phyloP scores from a whole-genome alignment of 2,329 filamentous ascomycete species.

The Xylariaceae sp. region DNA sequence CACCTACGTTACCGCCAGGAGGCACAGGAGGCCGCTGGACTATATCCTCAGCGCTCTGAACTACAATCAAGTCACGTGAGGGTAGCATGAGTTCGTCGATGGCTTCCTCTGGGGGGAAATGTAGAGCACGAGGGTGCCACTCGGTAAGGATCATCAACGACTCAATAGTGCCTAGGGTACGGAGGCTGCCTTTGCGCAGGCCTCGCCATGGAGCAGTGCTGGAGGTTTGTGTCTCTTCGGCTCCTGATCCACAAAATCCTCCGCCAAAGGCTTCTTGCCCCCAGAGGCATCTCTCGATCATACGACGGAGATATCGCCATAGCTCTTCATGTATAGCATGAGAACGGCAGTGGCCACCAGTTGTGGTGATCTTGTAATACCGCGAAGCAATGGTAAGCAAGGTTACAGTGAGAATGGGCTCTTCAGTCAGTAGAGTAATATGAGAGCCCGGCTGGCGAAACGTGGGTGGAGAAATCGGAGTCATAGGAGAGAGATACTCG shows the following conservation, averaged over 20 bases:
- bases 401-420: slow-evolving; percentile 88
- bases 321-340: slow-evolving; percentile 92
- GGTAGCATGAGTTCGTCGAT: slow-evolving; percentile 66
- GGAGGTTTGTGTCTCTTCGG: slow-evolving; percentile 58
- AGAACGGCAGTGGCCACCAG: slow-evolving; percentile 76
- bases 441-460: slow-evolving; percentile 81
- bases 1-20: slow-evolving; percentile 66
- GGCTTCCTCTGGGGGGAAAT: slow-evolving; percentile 82
- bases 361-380: slow-evolving; percentile 74
- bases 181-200: slow-evolving; percentile 71
- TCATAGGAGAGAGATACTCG: slow-evolving; percentile 82
- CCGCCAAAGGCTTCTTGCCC: slow-evolving; percentile 94
- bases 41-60: slow-evolving; percentile 40
- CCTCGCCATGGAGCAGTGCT: slow-evolving; percentile 68
- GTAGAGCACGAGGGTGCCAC: slow-evolving; percentile 91
- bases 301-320: slow-evolving; percentile 89
- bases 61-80: slow-evolving; percentile 47
- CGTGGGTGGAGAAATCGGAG: slow-evolving; percentile 88
- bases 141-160: slow-evolving; percentile 91
- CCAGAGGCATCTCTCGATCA: slow-evolving; percentile 94
- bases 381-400: slow-evolving; percentile 87
- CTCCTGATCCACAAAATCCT: slow-evolving; percentile 73
- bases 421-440: slow-evolving; percentile 74
- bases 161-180: slow-evolving; percentile 90
- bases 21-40: slow-evolving; percentile 38